A percentile compares a stretch with the other conserved stretches of the same genome.
phyloP scores from a whole-genome alignment of 225 moss, liverwort and hornwort species.

The Physcomitrellopsis africana region DNA sequence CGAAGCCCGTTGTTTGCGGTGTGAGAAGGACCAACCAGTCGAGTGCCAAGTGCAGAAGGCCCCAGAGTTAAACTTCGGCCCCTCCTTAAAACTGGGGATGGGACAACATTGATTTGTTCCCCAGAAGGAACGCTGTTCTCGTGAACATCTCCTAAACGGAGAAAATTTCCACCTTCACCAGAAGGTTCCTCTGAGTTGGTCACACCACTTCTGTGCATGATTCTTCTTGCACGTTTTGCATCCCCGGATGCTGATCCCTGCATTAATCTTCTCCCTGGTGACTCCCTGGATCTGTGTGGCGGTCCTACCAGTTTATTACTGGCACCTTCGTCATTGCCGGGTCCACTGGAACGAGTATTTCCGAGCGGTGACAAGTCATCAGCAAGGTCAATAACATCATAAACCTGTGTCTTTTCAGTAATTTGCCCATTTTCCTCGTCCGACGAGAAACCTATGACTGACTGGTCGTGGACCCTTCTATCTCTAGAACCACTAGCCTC shows the following conservation, averaged over 20 bases:
- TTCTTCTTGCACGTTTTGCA: slow-evolving; percentile 52
- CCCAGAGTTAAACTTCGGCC: slow-evolving; percentile 39
- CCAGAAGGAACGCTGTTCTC: slow-evolving; percentile 25
- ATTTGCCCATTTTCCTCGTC: slow-evolving; percentile 38
- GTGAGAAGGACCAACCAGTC: slow-evolving; percentile 33
- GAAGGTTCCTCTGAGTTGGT: slow-evolving; percentile 25
- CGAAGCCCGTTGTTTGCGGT: slow-evolving; percentile 23
- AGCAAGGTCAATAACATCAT: slow-evolving; percentile 50
- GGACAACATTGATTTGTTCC: slow-evolving; percentile 26
- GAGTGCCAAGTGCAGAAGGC: slow-evolving; percentile 27
- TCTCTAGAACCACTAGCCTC: slow-evolving; percentile 49
- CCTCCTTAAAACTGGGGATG: slow-evolving; percentile 41
- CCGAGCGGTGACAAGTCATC: slow-evolving; percentile 39
- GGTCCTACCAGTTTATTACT: slow-evolving; percentile 38
- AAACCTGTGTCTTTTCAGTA: slow-evolving; percentile 34
- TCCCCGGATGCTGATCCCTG: slow-evolving; percentile 48
- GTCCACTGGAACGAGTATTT: slow-evolving; percentile 13
- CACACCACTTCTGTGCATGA: slow-evolving; percentile 25
- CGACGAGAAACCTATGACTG: slow-evolving; percentile 38
- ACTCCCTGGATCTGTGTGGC: slow-evolving; percentile 42
- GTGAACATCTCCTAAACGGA: slow-evolving; percentile 20
- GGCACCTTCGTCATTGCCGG: slow-evolving; percentile 20
- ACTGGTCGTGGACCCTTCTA: slow-evolving; percentile 10
- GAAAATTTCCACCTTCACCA: slow-evolving; percentile 18
- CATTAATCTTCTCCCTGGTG: slow-evolving; percentile 37